Conservation (phyloP, 805 yeast species). For the Ogataea neopini region DNA sequence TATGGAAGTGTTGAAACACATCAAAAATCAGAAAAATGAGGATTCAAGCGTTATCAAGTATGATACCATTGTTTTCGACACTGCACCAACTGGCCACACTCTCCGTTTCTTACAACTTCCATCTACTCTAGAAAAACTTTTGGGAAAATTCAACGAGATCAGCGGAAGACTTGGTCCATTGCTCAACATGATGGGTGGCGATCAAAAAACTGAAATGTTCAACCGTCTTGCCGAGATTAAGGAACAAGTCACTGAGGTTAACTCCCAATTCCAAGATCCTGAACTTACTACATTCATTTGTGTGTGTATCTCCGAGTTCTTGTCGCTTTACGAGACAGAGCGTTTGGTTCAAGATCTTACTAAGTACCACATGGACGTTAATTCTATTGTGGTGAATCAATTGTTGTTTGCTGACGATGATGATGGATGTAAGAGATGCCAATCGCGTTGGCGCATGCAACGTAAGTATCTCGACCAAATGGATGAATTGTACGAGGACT, state of each 20-base stretch:
- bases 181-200: conserved; percentile 75
- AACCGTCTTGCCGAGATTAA: conserved; percentile 79
- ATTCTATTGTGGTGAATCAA: conserved; percentile 94
- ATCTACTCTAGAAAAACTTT: conserved; percentile 81
- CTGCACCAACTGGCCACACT: conserved; percentile 99
- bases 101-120: conserved; percentile 94
- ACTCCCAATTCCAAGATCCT: conserved; percentile 93
- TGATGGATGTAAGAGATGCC: conserved; percentile 85
- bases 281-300: conserved; percentile 94
- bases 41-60: conserved; percentile 47
- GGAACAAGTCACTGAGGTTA: conserved; percentile 80
- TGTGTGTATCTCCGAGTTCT: conserved; percentile 96
- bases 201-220: conserved; percentile 67
- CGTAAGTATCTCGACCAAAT: conserved; percentile 92
- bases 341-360: conserved; percentile 96
- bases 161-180: conserved; percentile 89
- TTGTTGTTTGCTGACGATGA: conserved; percentile 81
- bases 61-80: conserved; percentile 92
- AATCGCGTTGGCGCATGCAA: conserved; percentile 93
- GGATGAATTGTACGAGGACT: conserved; percentile 94
- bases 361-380: conserved; percentile 94
- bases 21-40: conserved; percentile 63
- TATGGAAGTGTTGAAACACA: conserved; percentile 97
- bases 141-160: conserved; percentile 84
- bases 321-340: conserved; percentile 95